A percentile compares a stretch with the other conserved stretches of the same genome.
These are phyloP conservation scores for Dipsacomyces acuminosporus DNA, from an alignment of 371 early-diverging fungal species.

Conservation along the genomic window DNA sequence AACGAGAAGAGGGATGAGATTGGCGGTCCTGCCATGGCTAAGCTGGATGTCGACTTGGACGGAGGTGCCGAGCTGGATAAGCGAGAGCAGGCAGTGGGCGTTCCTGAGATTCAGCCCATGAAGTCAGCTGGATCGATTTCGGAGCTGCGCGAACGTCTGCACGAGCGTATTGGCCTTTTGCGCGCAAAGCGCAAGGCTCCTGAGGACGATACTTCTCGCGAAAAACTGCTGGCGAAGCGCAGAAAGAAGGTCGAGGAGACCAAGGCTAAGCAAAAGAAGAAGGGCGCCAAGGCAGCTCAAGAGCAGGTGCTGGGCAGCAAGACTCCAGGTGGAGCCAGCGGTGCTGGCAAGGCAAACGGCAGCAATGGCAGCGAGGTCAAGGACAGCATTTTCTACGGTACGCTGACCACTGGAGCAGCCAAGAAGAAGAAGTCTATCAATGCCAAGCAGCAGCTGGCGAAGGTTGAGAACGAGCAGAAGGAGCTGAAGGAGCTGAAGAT, in stretches of 20 bases:
- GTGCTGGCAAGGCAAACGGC: constrained; percentile 33
- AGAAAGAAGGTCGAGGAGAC: constrained; percentile 68
- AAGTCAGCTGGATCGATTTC: constrained; percentile 50
- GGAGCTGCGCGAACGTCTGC: constrained; percentile 65
- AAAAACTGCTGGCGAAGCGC: constrained; percentile 68
- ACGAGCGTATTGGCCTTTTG: constrained; percentile 63
- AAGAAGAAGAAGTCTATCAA: constrained; percentile 70
- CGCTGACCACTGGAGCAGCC: constrained; percentile 23
- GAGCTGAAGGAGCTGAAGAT: constrained; percentile 69
- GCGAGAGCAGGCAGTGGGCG: constrained; percentile 16
- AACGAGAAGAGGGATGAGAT: not conserved
- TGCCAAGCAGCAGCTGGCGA: constrained; percentile 67
- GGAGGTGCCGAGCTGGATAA: not conserved
- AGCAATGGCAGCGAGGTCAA: constrained; percentile 53
- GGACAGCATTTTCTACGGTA: constrained; percentile 39
- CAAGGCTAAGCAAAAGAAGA: constrained; percentile 56
- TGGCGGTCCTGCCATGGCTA: not conserved
- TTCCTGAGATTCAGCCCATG: constrained; percentile 29
- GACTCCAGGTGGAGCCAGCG: constrained; percentile 13
- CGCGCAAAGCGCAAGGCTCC: constrained; percentile 65
- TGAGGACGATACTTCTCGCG: constrained; percentile 57
- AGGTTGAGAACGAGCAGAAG: constrained; percentile 68
- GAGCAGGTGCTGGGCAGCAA: constrained; percentile 43
- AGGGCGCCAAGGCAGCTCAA: constrained; percentile 12
- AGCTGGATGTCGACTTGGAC: not conserved